Base-by-base conservation (phyloP, 441 rosid species). In the Adansonia grandidieri region DNA sequence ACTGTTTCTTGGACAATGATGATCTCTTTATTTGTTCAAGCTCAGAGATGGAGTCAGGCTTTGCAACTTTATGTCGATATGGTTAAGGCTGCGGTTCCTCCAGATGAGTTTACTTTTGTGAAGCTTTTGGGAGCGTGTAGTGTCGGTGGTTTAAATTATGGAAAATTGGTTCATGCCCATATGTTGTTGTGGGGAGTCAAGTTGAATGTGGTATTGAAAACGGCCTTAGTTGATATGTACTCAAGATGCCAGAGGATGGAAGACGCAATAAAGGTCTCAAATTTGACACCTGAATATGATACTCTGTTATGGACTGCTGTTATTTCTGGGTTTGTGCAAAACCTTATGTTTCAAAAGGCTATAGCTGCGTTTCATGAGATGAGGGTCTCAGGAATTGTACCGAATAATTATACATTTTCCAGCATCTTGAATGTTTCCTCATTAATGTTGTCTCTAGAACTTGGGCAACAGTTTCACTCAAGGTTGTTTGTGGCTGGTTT, bases 401-500 rank as follows among this genome's bases (percentile, higher is more conserved):
- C 88, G 1, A 83, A 85, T 84, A 81, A 80, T 50, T 88, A 77
- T 70, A 81, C 89, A 0, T 88, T 82, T 77, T 74, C 91, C 9
- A 82, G 84, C 77, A 67, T 89, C 42, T 80, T 89, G 81, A 82
- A 80, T 60, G 84, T 77, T 53, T 84, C 88, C 62, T 83, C 87
- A 6, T 79, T 78, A n/a, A 73, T 83, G 60, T 69, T 7, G n/a
- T 82, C 84, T 4, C 48, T 85, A 57, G 83, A 84, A 71, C 83
- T 88, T 47, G 91, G 89, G 15, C 76, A 81, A 54, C 89, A 86
- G 86, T 63, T 89, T 64, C 92, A 89, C 68, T 82, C 87, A 9
- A 83, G 82, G 76, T 81, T 79, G 28, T 0, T 24, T 24, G 28
- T 24, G 28, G 28, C 28, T 24, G 28, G 28, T 24, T 24, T 24